phyloP scores from a whole-genome alignment of 2,329 filamentous ascomycete species.

The Aspergillus sp. region DNA sequence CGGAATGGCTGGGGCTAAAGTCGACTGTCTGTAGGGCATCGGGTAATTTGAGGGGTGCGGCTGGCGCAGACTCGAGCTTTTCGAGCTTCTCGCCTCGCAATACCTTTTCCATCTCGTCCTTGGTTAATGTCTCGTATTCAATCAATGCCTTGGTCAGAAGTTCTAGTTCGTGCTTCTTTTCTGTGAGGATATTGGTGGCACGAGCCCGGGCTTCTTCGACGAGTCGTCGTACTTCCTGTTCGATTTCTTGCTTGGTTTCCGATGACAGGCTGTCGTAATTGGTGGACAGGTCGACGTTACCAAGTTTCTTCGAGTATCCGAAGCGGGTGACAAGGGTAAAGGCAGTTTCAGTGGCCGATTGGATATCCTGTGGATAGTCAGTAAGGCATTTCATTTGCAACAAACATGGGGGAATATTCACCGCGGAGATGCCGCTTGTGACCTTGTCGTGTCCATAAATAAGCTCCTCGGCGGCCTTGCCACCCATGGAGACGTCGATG shows the following conservation, averaged over 20 bases:
- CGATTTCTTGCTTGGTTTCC: conserved; percentile 80
- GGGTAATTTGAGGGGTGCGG: conserved; percentile 63
- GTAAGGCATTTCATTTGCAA: conserved; percentile 3
- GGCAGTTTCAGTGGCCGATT: conserved; percentile 73
- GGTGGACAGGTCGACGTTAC: conserved; percentile 80
- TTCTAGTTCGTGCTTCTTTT: conserved; percentile 79
- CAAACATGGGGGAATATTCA: conserved; percentile 41
- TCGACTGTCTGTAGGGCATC: conserved; percentile 34
- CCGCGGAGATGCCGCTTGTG: conserved; percentile 77
- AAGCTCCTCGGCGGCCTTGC: conserved; percentile 84
- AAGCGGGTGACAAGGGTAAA: conserved; percentile 84
- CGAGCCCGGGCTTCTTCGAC: conserved; percentile 77
- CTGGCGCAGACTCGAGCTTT: conserved; percentile 54
- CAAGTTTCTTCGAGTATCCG: conserved; percentile 83
- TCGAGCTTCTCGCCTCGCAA: conserved; percentile 79
- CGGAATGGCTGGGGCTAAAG: conserved; percentile 13
- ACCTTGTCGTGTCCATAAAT: conserved; percentile 89
- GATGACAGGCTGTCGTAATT: conserved; percentile 79
- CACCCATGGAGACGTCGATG: conserved; percentile 77
- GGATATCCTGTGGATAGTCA: conserved; percentile 62
- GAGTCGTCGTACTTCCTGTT: conserved; percentile 78
- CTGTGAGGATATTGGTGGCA: conserved; percentile 64
- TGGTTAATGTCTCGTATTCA: conserved; percentile 88
- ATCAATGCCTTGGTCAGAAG: conserved; percentile 82
- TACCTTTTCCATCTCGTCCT: conserved; percentile 84